These are phyloP conservation scores for Shiraia bambusicola DNA, from an alignment of 2,329 filamentous ascomycete species.

Conservation along the genomic window DNA sequence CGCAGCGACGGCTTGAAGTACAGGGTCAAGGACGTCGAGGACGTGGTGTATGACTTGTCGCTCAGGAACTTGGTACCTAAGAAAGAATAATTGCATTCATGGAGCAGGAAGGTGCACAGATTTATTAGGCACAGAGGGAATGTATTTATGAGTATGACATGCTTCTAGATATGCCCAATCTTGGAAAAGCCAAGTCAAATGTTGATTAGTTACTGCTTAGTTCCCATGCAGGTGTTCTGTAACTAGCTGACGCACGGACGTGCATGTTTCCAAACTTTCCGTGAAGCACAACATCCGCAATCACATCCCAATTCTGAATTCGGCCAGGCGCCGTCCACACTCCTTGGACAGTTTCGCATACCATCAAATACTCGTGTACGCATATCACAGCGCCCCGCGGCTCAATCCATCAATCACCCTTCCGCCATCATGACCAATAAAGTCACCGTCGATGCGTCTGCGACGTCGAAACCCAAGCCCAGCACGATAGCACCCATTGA, in stretches of 20 bases:
- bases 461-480: slow-evolving; percentile 22
- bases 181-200: neutral
- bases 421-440: slow-evolving; percentile 26
- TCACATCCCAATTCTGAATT: slow-evolving; percentile 2
- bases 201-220: neutral
- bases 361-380: neutral
- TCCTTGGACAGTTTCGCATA: slow-evolving; percentile 9
- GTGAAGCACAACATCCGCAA: slow-evolving; percentile 10
- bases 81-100: slow-evolving; percentile 17
- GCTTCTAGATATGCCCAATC: no score
- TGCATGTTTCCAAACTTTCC: slow-evolving; percentile 12
- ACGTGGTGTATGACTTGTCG: slow-evolving; percentile 94
- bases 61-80: slow-evolving; percentile 71
- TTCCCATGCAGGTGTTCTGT: slow-evolving; percentile 18
- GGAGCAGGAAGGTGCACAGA: neutral
- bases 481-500: slow-evolving; percentile 45
- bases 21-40: slow-evolving; percentile 95
- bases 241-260: slow-evolving; percentile 18
- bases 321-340: slow-evolving; percentile 24
- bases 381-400: neutral
- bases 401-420: neutral
- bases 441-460: slow-evolving; percentile 26
- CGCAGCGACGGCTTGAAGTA: slow-evolving; percentile 95
- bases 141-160: neutral
- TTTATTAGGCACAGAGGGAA: neutral